A percentile compares a stretch with the other conserved stretches of the same genome.
phyloP scores from a whole-genome alignment of 164 flowering plant species.

The Brasenia schreberi region DNA sequence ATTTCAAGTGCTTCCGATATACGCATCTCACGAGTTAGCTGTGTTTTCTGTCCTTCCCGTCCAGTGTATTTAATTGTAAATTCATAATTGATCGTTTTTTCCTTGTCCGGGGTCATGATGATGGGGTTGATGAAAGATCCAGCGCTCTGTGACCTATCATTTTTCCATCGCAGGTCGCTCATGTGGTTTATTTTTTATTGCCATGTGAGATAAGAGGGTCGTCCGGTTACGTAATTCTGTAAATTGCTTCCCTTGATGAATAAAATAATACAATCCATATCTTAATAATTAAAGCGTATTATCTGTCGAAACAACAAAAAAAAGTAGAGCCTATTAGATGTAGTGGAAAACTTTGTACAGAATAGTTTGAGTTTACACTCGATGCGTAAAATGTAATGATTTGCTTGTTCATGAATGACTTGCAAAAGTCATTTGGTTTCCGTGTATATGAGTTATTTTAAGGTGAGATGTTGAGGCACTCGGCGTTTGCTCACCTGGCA shows the following conservation, averaged over 20 bases:
- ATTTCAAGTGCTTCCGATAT: neutral
- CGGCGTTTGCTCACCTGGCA: too few relatives aligned
- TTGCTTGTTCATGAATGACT: too few relatives aligned
- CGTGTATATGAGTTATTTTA: too few relatives aligned
- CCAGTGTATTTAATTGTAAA: neutral
- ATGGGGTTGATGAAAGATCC: neutral
- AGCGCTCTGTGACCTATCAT: neutral
- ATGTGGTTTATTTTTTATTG: neutral
- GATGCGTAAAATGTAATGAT: too few relatives aligned
- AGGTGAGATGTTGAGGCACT: too few relatives aligned
- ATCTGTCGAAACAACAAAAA: too few relatives aligned
- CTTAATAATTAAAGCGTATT: too few relatives aligned
- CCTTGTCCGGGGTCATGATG: neutral
- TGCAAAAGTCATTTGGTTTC: too few relatives aligned
- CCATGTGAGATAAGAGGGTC: neutral
- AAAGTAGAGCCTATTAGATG: too few relatives aligned
- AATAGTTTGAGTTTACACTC: too few relatives aligned
- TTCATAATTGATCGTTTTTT: neutral
- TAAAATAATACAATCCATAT: neutral
- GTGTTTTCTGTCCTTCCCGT: neutral
- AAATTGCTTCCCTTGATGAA: neutral
- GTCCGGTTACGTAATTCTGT: neutral
- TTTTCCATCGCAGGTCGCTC: neutral
- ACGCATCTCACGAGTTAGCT: neutral
- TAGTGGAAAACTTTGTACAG: too few relatives aligned